Evolutionary conservation across 2,329 filamentous ascomycete species (phyloP), one percentile per base, ranked within the genome.

Genomic region (Ceratocystis lukuohia): DNA sequence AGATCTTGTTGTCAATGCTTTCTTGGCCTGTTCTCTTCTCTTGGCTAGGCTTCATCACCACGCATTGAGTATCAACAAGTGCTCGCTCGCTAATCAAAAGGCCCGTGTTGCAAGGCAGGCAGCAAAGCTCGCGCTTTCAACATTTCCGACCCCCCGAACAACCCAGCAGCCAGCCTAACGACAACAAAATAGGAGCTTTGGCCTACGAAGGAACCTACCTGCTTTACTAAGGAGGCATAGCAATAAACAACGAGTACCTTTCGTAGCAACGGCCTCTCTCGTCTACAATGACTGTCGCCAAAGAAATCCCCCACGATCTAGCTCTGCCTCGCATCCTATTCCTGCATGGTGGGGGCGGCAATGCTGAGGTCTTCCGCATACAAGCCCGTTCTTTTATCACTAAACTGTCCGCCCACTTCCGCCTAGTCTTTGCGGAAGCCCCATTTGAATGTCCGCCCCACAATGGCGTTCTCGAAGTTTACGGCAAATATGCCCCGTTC

Each of bases 301-400:
- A 50, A 41, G 12, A 65, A 22, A 22, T n/a, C 68, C 50, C 63
- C 8, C 46, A 66, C 3, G 62, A 68, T 25, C 65, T 68, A 7
- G 48, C 61, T 5, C 77, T 80, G 33, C 88, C 88, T 2, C 85
- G 88, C 68, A 84, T 92, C 70, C 85, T 92, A 70, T 91, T 88
- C 75, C 84, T 92, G n/a, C 88, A 92, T 74, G 88, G 88, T 73
- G 88, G 88, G 71, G 88, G 88, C 68, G 84, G 86, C 69, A 91
- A 88, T 71, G 85, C 81, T n/a, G 73, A 79, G 50, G 83, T 91
- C 73, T 91, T 91, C 77, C 77, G 80, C 68, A 74, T 81, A 10
- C 88, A 92, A 76, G 84, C 84, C 70, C 87, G 88, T 69, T 77
- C 77, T 69, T 70, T 83, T 65, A 73, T 75, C 62, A 70, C 73